Conservation (phyloP, 1,139 yeast genomes). For the Protomyces arabidopsidicola region DNA sequence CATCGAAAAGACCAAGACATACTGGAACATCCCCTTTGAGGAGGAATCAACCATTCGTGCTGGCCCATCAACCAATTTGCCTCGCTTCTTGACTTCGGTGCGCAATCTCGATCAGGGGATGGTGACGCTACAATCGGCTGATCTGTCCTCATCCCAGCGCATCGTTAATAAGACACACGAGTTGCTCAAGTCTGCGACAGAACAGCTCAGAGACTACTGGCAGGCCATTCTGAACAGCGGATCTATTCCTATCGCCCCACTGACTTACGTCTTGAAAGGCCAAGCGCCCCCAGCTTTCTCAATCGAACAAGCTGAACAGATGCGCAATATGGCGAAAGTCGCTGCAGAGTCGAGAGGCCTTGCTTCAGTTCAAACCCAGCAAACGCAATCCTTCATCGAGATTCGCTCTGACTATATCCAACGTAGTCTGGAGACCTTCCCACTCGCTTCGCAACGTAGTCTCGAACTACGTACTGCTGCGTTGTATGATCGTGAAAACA, state of each 20-base stretch:
- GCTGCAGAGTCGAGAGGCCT: not conserved
- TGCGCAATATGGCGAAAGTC: slow-evolving; percentile 5
- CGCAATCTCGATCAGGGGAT: slow-evolving; percentile 21
- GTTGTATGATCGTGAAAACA: slow-evolving; percentile 25
- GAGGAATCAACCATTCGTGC: slow-evolving; percentile 27
- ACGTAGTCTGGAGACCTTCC: slow-evolving; percentile 19
- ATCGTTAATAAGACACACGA: slow-evolving; percentile 25
- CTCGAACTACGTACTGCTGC: slow-evolving; percentile 20
- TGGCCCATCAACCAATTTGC: slow-evolving; percentile 4
- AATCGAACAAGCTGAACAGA: slow-evolving; percentile 5
- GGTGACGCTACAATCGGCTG: slow-evolving; percentile 12
- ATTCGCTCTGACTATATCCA: slow-evolving; percentile 19
- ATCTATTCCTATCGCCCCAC: slow-evolving; percentile 27
- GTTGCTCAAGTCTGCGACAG: slow-evolving; percentile 11
- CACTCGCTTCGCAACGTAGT: slow-evolving; percentile 25
- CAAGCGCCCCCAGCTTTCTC: slow-evolving; percentile 15
- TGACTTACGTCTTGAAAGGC: slow-evolving; percentile 23
- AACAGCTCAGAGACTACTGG: slow-evolving; percentile 16
- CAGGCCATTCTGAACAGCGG: slow-evolving; percentile 1
- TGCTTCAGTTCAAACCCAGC: not conserved
- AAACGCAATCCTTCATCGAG: not conserved
- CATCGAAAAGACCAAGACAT: slow-evolving; percentile 28
- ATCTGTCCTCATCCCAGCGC: slow-evolving; percentile 26
- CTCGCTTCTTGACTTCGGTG: slow-evolving; percentile 21
- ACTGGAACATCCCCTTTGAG: slow-evolving; percentile 26